phyloP scores from a whole-genome alignment of 179 eudicot species.

The Patellifolia procumbens region DNA sequence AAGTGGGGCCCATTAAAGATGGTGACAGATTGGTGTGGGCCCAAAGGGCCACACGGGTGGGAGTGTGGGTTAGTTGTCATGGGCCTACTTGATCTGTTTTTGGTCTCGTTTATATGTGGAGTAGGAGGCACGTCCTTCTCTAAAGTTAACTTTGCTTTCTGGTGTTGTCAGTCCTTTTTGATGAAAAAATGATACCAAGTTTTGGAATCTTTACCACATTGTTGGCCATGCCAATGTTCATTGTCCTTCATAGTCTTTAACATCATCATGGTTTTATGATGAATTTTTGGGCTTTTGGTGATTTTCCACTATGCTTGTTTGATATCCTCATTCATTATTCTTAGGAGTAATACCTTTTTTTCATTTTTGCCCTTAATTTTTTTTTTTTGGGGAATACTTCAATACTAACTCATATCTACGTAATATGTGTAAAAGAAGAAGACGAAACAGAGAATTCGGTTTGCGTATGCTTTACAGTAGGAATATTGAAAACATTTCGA shows the following conservation, averaged over 20 bases:
- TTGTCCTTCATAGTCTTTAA: constrained; percentile 8
- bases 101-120: neutral
- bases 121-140: constrained; percentile 26
- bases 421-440: too few relatives aligned
- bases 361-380: neutral
- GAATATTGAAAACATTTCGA: too few relatives aligned
- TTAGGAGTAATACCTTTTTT: neutral
- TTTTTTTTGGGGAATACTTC: too few relatives aligned
- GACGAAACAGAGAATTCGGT: too few relatives aligned
- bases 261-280: constrained; percentile 19
- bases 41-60: constrained; percentile 29
- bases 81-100: constrained; percentile 24
- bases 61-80: constrained; percentile 17
- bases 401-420: too few relatives aligned
- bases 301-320: constrained; percentile 20
- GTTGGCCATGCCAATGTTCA: constrained; percentile 11
- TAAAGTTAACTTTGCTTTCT: constrained; percentile 17
- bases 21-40: constrained; percentile 12
- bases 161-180: constrained; percentile 24
- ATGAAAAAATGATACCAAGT: neutral
- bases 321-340: constrained; percentile 13
- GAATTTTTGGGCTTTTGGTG: constrained; percentile 11
- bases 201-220: constrained; percentile 25
- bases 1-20: neutral
- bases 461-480: too few relatives aligned